Conservation (phyloP, 169 alveolate genomes). For the Plasmodium berghei region DNA sequence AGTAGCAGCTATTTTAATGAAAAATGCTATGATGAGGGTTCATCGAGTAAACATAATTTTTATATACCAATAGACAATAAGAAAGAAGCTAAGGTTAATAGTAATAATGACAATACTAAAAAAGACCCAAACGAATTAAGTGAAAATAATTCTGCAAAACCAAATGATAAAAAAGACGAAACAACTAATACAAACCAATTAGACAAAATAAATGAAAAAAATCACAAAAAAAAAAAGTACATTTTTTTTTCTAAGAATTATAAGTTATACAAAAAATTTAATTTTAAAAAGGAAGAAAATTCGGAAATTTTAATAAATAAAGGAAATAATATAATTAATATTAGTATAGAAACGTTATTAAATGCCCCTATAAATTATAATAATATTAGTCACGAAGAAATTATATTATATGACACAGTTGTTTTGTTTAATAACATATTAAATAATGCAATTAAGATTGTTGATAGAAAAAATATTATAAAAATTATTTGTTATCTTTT, state of each 20-base stretch:
- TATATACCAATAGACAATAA: conserved; percentile 19
- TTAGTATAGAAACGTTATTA: conserved; percentile 73
- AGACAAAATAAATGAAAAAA: conserved; percentile 61
- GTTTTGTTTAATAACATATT: conserved; percentile 61
- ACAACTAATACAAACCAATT: neutral
- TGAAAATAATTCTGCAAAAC: conserved; percentile 20
- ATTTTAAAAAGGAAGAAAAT: conserved; percentile 42
- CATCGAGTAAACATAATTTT: conserved; percentile 10
- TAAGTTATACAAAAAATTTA: conserved; percentile 25
- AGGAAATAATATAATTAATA: conserved; percentile 71
- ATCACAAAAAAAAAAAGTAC: conserved; percentile 44
- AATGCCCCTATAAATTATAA: conserved; percentile 65
- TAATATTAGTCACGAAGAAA: conserved; percentile 71
- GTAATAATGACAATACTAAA: neutral
- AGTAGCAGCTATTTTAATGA: conserved; percentile 46
- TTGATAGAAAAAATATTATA: conserved; percentile 69
- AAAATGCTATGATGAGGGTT: neutral
- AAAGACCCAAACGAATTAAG: neutral
- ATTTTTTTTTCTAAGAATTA: conserved; percentile 53
- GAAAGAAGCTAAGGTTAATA: neutral
- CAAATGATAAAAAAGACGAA: conserved; percentile 29
- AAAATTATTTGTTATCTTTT: conserved; percentile 73
- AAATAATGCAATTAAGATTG: conserved; percentile 39
- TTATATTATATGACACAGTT: conserved; percentile 47
- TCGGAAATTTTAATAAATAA: conserved; percentile 35